Evolutionary conservation across 164 flowering plant species (phyloP).

Genomic region (Chloranthus sessilifolius): DNA sequence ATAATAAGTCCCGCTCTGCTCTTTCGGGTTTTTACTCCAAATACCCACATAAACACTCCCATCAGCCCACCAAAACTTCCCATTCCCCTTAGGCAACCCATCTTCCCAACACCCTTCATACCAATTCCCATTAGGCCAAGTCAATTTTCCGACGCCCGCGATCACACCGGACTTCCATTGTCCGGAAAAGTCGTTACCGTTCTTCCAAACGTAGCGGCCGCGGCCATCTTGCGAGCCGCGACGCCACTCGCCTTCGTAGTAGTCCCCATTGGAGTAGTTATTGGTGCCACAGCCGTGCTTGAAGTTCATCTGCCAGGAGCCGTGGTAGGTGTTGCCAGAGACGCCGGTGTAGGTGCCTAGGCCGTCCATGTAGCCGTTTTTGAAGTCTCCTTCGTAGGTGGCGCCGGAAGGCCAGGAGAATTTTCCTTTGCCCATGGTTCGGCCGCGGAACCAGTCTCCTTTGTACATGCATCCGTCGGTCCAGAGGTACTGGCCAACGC

Average conservation of each 20-base stretch:
- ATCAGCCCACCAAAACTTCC: slow-evolving; percentile 53
- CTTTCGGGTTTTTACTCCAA: slow-evolving; percentile 59
- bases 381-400: slow-evolving; percentile 84
- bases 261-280: slow-evolving; percentile 63
- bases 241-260: slow-evolving; percentile 80
- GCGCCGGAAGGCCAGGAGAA: slow-evolving; percentile 94
- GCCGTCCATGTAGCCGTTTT: slow-evolving; percentile 77
- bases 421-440: slow-evolving; percentile 60
- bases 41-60: slow-evolving; percentile 68
- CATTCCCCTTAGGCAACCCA: slow-evolving; percentile 61
- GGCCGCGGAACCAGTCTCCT: slow-evolving; percentile 77
- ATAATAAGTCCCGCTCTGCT: slow-evolving; percentile 61
- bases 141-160: slow-evolving; percentile 48
- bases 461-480: slow-evolving; percentile 88
- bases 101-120: slow-evolving; percentile 72
- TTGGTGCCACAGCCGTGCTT: slow-evolving; percentile 70
- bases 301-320: slow-evolving; percentile 65
- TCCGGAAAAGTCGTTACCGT: slow-evolving; percentile 53
- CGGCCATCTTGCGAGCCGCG: slow-evolving; percentile 68
- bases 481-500: slow-evolving; percentile 79
- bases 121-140: slow-evolving; percentile 56
- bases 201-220: slow-evolving; percentile 68
- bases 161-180: slow-evolving; percentile 56
- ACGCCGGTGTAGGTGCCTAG: slow-evolving; percentile 64
- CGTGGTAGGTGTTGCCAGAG: slow-evolving; percentile 56